Evolutionary conservation across 164 flowering plant genomes (phyloP).

Genomic region (Liquidambar formosana): DNA sequence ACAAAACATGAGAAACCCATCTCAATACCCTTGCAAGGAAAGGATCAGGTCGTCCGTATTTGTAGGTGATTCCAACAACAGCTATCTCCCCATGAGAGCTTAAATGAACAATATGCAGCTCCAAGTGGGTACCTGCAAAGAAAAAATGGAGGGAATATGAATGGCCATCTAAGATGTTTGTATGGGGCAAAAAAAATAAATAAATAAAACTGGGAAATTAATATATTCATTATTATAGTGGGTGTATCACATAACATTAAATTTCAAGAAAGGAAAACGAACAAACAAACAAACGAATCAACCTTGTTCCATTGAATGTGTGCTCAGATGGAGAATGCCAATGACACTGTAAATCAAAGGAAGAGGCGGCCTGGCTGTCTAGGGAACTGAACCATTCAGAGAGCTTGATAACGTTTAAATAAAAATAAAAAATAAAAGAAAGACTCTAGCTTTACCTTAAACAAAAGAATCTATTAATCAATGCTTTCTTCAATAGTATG

Average conservation of each 20-base stretch:
- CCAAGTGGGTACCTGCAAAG: constrained; percentile 45
- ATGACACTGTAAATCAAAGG: constrained; percentile 52
- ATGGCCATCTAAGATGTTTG: neutral
- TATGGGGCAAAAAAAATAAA: too few species aligned
- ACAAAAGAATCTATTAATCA: too few species aligned
- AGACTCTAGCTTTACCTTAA: too few species aligned
- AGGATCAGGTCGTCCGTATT: constrained; percentile 54
- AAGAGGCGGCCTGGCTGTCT: too few species aligned
- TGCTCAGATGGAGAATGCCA: constrained; percentile 83
- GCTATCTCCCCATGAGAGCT: constrained; percentile 39
- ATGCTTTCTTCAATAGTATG: too few species aligned
- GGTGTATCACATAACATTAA: too few species aligned
- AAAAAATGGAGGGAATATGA: neutral
- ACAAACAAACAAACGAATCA: neutral
- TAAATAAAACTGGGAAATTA: neutral
- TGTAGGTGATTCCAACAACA: constrained; percentile 56
- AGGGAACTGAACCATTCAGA: too few species aligned
- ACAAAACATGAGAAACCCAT: neutral
- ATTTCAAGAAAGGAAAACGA: too few species aligned
- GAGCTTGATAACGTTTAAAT: too few species aligned
- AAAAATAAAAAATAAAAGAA: too few species aligned
- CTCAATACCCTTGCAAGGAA: constrained; percentile 52
- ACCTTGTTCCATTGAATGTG: constrained; percentile 58
- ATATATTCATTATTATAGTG: too few species aligned
- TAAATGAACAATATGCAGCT: constrained; percentile 59